These are phyloP conservation scores for Pseudopyrenochaeta lycopersici DNA, from an alignment of 2,329 filamentous ascomycete genomes.

Conservation along the genomic window DNA sequence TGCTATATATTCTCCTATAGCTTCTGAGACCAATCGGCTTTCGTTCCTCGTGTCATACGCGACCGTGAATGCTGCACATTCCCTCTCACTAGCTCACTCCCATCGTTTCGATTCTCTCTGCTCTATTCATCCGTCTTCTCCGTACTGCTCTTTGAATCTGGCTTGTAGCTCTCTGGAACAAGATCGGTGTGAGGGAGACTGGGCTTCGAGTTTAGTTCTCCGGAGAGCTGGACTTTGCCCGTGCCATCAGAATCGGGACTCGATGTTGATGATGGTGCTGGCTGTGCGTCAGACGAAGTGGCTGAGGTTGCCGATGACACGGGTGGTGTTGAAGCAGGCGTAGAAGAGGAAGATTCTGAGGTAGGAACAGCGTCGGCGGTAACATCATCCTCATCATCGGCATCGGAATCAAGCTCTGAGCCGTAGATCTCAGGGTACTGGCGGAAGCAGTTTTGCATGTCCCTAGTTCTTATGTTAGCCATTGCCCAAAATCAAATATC, in stretches of 20 bases:
- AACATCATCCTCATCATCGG: conserved; percentile 69
- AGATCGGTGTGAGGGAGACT: background rate
- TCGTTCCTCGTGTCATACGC: conserved; percentile 54
- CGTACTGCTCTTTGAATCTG: conserved; percentile 10
- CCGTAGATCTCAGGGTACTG: conserved; percentile 93
- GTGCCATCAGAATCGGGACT: conserved; percentile 10
- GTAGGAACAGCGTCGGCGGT: conserved; percentile 19
- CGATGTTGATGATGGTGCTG: background rate
- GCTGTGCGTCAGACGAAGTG: conserved; percentile 2
- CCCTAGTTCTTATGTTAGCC: conserved; percentile 61
- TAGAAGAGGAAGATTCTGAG: background rate
- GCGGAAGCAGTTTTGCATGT: conserved; percentile 97
- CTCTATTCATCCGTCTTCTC: background rate
- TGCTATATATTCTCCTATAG: background rate
- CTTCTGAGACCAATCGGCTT: conserved; percentile 3
- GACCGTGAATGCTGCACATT: conserved; percentile 59
- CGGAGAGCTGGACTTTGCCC: conserved; percentile 10
- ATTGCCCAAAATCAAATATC: background rate
- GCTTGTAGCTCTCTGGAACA: conserved; percentile 22
- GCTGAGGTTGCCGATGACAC: background rate
- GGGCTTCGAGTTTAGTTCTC: conserved; percentile 16
- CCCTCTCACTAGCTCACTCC: conserved; percentile 51
- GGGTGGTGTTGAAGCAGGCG: no score
- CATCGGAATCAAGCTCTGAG: conserved; percentile 82
- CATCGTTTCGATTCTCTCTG: conserved; percentile 15